Conservation (phyloP, 352 stramenopile species). For the Phytophthora ramorum region DNA sequence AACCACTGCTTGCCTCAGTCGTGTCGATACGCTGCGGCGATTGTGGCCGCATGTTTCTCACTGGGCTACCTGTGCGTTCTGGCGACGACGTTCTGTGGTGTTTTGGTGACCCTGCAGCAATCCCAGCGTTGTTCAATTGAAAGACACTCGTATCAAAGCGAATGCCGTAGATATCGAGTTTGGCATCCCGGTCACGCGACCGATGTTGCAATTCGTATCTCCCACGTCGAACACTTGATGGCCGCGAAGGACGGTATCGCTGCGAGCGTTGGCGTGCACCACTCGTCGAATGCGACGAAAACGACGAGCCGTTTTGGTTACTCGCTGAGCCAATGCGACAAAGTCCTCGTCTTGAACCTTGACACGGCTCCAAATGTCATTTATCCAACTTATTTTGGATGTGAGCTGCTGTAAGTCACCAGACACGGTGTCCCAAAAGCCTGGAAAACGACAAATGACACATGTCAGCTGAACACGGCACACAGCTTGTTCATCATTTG, state of each 20-base stretch:
- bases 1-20: not conserved
- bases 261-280: not conserved
- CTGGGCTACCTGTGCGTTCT: not conserved
- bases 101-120: not conserved
- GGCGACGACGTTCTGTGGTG: not conserved
- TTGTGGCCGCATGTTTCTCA: not conserved
- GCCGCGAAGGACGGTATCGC: not conserved
- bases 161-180: not conserved
- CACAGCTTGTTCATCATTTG: no score
- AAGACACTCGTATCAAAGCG: not conserved
- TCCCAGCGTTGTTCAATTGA: not conserved
- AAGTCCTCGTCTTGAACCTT: slow-evolving; percentile 7
- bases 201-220: not conserved
- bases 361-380: slow-evolving; percentile 56
- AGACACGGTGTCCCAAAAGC: slow-evolving; percentile 58
- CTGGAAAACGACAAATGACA: slow-evolving; percentile 25
- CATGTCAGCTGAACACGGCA: no score
- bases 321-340: not conserved
- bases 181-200: not conserved
- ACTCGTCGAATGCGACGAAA: not conserved
- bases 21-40: not conserved
- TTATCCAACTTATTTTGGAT: slow-evolving; percentile 62
- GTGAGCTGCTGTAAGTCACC: slow-evolving; percentile 71
- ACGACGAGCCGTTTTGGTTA: not conserved
- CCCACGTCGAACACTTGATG: not conserved